These are phyloP conservation scores for Lathyrus aphaca DNA, from an alignment of 306 rosid species.

Conservation along the genomic window DNA sequence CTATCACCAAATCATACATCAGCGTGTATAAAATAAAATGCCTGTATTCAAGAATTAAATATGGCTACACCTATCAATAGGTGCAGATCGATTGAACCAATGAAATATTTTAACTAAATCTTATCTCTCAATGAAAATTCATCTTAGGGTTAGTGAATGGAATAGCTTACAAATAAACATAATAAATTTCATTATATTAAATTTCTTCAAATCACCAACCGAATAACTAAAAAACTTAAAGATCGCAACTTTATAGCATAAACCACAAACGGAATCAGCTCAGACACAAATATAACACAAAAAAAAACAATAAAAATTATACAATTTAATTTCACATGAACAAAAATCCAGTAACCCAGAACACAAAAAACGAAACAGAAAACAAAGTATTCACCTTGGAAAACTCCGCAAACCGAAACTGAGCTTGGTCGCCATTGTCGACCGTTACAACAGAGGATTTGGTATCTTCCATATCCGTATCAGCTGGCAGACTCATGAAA, in stretches of 20 bases:
- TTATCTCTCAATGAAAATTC: background rate
- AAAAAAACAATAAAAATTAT: background rate
- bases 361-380: background rate
- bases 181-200: background rate
- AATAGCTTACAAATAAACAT: background rate
- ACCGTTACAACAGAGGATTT: slow-evolving; percentile 38
- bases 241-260: slow-evolving; percentile 24
- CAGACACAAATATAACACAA: background rate
- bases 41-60: no score
- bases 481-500: slow-evolving; percentile 50
- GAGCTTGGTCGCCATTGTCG: slow-evolving; percentile 42
- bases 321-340: background rate
- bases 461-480: slow-evolving; percentile 57
- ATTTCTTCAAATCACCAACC: background rate
- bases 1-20: background rate
- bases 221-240: slow-evolving; percentile 6
- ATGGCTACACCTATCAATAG: background rate
- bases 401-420: slow-evolving; percentile 60
- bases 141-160: background rate
- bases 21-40: slow-evolving; percentile 3
- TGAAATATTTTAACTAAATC: background rate
- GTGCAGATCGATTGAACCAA: background rate
- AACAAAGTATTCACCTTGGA: slow-evolving; percentile 59
- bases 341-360: background rate
- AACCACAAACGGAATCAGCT: background rate